Evolutionary conservation across 441 rosid species (phyloP).

Genomic region (Manihot esculenta): DNA sequence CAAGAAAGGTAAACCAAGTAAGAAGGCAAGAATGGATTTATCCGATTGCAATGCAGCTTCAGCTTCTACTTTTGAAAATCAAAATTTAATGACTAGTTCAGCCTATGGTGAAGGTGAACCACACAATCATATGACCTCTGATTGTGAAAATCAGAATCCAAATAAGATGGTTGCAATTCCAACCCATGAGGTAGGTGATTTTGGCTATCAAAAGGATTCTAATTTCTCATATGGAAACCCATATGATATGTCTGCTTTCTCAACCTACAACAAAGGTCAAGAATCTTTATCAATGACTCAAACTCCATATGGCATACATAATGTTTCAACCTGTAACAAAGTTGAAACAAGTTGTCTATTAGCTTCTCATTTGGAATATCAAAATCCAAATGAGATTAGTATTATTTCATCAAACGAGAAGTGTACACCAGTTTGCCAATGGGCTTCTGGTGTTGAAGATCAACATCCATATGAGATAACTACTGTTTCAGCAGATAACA

Average conservation of each 20-base stretch:
- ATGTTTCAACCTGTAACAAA: not conserved
- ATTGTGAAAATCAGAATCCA: not conserved
- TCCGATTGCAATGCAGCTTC: not conserved
- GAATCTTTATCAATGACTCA: not conserved
- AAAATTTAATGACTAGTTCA: not conserved
- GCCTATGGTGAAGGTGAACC: conserved; percentile 3
- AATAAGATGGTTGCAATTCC: not conserved
- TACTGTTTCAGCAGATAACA: not conserved
- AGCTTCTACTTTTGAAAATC: not conserved
- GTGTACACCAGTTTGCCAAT: not conserved
- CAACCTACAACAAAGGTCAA: not conserved
- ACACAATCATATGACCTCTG: not conserved
- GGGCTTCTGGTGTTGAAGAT: not conserved
- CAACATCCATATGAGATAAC: not conserved
- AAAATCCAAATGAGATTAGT: not conserved
- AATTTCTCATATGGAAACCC: no score
- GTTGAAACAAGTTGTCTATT: not conserved
- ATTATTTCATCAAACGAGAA: not conserved
- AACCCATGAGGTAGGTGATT: not conserved
- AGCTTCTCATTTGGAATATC: no score
- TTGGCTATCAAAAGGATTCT: not conserved
- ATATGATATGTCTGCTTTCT: not conserved
- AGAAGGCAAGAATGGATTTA: not conserved
- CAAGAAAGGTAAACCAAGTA: not conserved
- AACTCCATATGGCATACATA: not conserved